These are phyloP conservation scores for Annulohypoxylon truncatum DNA, from an alignment of 2,329 filamentous ascomycete genomes.

Conservation along the genomic window DNA sequence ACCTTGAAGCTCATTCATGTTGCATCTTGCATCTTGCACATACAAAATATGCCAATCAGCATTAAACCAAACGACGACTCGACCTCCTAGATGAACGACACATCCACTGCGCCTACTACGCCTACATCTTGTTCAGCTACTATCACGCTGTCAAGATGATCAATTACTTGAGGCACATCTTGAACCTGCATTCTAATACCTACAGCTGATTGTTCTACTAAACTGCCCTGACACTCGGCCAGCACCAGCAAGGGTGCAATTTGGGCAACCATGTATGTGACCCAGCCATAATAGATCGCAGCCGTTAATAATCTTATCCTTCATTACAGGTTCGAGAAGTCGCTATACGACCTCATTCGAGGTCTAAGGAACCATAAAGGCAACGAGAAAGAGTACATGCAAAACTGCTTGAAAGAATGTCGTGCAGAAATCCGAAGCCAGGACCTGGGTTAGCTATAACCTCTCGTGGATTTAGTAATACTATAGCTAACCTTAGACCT, in stretches of 20 bases:
- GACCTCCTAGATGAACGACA: slow-evolving; percentile 21
- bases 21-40: not conserved
- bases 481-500: slow-evolving; percentile 36
- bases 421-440: slow-evolving; percentile 89
- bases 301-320: slow-evolving; percentile 41
- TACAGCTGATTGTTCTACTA: slow-evolving; percentile 37
- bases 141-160: slow-evolving; percentile 36
- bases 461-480: not conserved
- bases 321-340: slow-evolving; percentile 91
- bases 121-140: slow-evolving; percentile 5
- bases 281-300: not conserved
- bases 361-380: slow-evolving; percentile 96
- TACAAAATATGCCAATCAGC: not conserved
- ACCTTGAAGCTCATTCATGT: not conserved
- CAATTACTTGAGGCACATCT: slow-evolving; percentile 13
- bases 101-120: slow-evolving; percentile 5
- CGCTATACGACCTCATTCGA: slow-evolving; percentile 97
- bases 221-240: slow-evolving; percentile 18
- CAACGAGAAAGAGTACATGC: slow-evolving; percentile 93
- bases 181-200: slow-evolving; percentile 26
- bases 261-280: slow-evolving; percentile 45
- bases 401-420: slow-evolving; percentile 94
- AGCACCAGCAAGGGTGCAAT: slow-evolving; percentile 43
- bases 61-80: slow-evolving; percentile 2
- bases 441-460: slow-evolving; percentile 79